Conservation (phyloP, 352 stramenopile species). For the Pythium apleroticum region DNA sequence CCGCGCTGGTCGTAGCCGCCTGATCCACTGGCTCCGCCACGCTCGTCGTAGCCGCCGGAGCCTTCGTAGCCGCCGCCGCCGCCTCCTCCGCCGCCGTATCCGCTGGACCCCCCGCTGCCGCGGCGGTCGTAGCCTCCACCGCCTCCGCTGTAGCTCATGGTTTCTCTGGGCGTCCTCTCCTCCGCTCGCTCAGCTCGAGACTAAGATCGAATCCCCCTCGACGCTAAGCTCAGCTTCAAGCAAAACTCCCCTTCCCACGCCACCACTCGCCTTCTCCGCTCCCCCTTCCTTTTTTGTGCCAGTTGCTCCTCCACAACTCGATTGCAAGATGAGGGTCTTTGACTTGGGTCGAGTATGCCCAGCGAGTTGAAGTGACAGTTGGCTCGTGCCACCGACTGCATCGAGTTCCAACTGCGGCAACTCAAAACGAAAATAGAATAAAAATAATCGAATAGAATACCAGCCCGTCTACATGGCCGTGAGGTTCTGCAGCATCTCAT, state of each 20-base stretch:
- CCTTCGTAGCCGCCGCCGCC: conserved; percentile 11
- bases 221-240: conserved; percentile 17
- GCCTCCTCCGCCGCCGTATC: conserved; percentile 6
- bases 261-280: conserved; percentile 3
- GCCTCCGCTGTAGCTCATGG: conserved; percentile 51
- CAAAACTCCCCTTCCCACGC: conserved; percentile 14
- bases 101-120: conserved; percentile 18
- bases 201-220: conserved; percentile 13
- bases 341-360: conserved; percentile 5
- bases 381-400: conserved; percentile 12
- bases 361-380: conserved; percentile 24
- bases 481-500: conserved; percentile 60
- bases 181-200: neutral
- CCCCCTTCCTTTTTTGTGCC: conserved; percentile 9
- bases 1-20: conserved; percentile 25
- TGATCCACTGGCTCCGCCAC: conserved; percentile 5
- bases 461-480: conserved; percentile 33
- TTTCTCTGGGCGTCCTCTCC: conserved; percentile 5
- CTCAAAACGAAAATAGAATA: too few species aligned
- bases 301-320: conserved; percentile 10
- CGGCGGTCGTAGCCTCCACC: conserved; percentile 35
- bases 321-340: conserved; percentile 18
- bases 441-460: neutral
- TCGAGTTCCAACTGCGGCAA: neutral
- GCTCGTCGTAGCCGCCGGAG: conserved; percentile 34